Evolutionary conservation across 768 basidiomycete species (phyloP), one percentile per base, ranked within the genome.

Genomic region (Gymnopilus junonius): DNA sequence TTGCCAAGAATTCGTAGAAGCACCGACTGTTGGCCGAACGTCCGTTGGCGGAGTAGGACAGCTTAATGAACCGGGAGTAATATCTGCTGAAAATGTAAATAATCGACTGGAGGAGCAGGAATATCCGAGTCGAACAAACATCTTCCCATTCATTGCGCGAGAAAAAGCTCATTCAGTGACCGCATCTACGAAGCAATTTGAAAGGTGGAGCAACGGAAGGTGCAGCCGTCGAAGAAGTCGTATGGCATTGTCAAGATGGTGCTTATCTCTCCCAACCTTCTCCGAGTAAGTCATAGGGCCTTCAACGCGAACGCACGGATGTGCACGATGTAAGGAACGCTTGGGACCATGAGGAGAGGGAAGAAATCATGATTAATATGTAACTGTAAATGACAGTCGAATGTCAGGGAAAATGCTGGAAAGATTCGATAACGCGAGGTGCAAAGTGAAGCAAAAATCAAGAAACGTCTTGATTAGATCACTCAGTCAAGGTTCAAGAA

Each of bases 371-470:
- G 48, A 27, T 10, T 29, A 48, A 48, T 48, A n/a, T n/a, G n/a
- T n/a, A 51, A 32, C 48, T 51, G 48, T 51, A 23, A 51, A 17
- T 51, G 48, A 51, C 48, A 51, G 48, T 51, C 48, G 48, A 51
- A 51, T 51, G 15, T 51, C 17, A 17, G 3, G n/a, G 48, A 51
- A 51, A 31, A 1, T 6, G 5, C 15, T 31, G n/a, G 48, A 51
- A 51, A 17, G n/a, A 6, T 1, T 42, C 2, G 40, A 42, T n/a
- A n/a, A 42, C 40, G 40, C 15, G 20, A 8, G 37, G 27, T 31
- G n/a, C 25, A 50, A 3, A 12, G 2, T 12, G 27, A 21, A n/a
- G n/a, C n/a, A n/a, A n/a, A n/a, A n/a, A n/a, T n/a, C 25, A 51
- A 5, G 48, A 42, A 42, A 7, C 6, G 10, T 29, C 48, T 29